These are phyloP conservation scores for Erythrobasidium hasegawianum DNA, from an alignment of 1,284 basidiomycete genomes.

Conservation along the genomic window DNA sequence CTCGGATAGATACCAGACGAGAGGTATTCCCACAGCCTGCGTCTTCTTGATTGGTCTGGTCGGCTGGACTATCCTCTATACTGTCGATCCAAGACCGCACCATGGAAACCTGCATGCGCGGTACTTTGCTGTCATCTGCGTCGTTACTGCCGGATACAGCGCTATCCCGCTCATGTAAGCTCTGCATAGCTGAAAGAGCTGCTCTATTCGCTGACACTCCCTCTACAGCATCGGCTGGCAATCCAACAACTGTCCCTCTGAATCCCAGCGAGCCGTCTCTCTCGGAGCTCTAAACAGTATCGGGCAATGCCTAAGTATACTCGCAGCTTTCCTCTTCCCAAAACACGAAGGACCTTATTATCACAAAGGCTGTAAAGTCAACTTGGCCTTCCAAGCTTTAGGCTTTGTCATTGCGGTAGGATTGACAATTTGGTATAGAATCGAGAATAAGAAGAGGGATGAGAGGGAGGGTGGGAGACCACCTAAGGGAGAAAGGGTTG, in stretches of 20 bases:
- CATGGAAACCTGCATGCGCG: constrained; percentile 45
- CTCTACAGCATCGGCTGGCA: constrained; percentile 46
- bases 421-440: constrained; percentile 50
- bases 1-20: constrained; percentile 68
- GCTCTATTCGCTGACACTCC: no score
- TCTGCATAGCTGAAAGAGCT: constrained; percentile 39
- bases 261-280: constrained; percentile 51
- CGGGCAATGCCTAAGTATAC: constrained; percentile 51
- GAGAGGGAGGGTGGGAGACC: constrained; percentile 50
- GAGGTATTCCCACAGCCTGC: constrained; percentile 55
- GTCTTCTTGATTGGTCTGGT: constrained; percentile 51
- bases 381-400: constrained; percentile 51
- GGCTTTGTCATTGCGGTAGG: constrained; percentile 48
- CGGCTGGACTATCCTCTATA: constrained; percentile 51
- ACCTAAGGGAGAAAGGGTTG: not conserved
- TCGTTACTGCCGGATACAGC: constrained; percentile 50
- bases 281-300: constrained; percentile 53
- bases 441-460: constrained; percentile 51
- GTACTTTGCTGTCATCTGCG: constrained; percentile 51
- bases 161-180: constrained; percentile 44
- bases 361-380: constrained; percentile 50
- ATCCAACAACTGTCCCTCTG: constrained; percentile 47
- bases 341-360: constrained; percentile 49
- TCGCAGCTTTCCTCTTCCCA: constrained; percentile 53
- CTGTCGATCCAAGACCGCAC: constrained; percentile 41